Evolutionary conservation across 179 eudicot genomes (phyloP), one percentile per base, ranked within the genome.

Genomic region (Corrigiola litoralis): DNA sequence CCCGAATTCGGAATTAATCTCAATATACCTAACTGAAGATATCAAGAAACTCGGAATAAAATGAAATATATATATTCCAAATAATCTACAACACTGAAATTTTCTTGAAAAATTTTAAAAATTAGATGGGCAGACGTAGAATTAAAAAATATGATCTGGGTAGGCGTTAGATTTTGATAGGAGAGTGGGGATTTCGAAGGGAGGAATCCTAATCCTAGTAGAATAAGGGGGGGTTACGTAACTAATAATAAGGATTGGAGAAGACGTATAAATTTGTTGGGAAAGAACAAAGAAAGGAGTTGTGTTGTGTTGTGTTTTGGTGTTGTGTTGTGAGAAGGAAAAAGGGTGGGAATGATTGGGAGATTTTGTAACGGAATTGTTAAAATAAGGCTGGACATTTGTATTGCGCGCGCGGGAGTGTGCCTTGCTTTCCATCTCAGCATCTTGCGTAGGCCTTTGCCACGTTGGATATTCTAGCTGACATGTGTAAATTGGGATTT

Each of bases 321-420:
- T n/a, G 50, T 46, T 13, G 63, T 59, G n/a, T 59, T 59, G 48
- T 20, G 4, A 59, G 47, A 41, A 59, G 20, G 20, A 40, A n/a
- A n/a, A n/a, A n/a, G n/a, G n/a, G 40, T 16, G 24, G 47, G 54
- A 67, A 31, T 31, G 44, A 57, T 29, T 34, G 1, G 48, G 33
- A 27, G 46, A 62, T 45, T 62, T 42, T 62, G 47, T 18, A 32
- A 12, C 2, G 18, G 10, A n/a, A 67, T 33, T 38, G 56, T 56
- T 45, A 23, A 28, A 59, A 48, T 57, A 31, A 2, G 24, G 67
- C 10, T 8, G 14, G 72, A 17, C 7, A 34, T 41, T 38, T 29
- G 73, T 13, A 38, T 28, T 36, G 61, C 73, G 67, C 73, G 53
- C 67, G 76, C 71, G 13, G 8, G 32, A 53, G 64, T 58, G 69